Percentiles rank a stretch among this genome's conserved stretches.
These are phyloP conservation scores for Agaricus blazei DNA, from an alignment of 768 basidiomycete species.

Conservation along the genomic window DNA sequence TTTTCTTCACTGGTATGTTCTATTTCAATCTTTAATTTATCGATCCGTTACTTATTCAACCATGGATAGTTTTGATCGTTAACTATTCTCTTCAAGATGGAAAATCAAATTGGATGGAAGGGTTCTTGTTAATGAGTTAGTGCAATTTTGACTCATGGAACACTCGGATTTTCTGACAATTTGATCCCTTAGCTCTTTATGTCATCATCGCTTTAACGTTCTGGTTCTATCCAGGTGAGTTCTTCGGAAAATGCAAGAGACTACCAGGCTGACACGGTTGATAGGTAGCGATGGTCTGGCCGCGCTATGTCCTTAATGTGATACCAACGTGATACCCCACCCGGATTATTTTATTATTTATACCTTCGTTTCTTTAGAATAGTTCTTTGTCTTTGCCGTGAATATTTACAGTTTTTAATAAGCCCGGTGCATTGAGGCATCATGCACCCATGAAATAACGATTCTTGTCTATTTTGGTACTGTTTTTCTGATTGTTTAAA, in stretches of 20 bases:
- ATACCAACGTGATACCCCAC: no score
- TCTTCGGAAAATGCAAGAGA: no score
- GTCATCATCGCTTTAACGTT: conserved; percentile 66
- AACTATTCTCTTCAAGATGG: conserved; percentile 80
- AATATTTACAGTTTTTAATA: no score
- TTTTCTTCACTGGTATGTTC: conserved; percentile 39
- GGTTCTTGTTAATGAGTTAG: conserved; percentile 44
- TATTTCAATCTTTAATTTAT: neutral
- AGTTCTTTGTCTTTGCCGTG: no score
- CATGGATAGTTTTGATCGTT: conserved; percentile 63
- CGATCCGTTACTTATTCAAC: neutral
- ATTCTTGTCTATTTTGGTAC: no score
- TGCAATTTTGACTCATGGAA: neutral
- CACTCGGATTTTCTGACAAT: neutral
- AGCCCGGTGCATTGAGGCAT: no score
- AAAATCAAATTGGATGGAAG: conserved; percentile 82
- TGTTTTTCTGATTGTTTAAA: no score
- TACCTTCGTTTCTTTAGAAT: no score
- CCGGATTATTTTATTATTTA: no score
- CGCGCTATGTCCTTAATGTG: no score
- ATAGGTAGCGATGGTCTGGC: neutral
- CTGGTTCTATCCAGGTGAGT: conserved; percentile 52
- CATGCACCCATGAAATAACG: no score
- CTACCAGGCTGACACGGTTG: neutral
- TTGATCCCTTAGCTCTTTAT: conserved; percentile 48